Percentiles rank a stretch among this genome's conserved stretches.
These are phyloP conservation scores for Globisporangium alternatum DNA, from an alignment of 352 stramenopile genomes.

Conservation along the genomic window DNA sequence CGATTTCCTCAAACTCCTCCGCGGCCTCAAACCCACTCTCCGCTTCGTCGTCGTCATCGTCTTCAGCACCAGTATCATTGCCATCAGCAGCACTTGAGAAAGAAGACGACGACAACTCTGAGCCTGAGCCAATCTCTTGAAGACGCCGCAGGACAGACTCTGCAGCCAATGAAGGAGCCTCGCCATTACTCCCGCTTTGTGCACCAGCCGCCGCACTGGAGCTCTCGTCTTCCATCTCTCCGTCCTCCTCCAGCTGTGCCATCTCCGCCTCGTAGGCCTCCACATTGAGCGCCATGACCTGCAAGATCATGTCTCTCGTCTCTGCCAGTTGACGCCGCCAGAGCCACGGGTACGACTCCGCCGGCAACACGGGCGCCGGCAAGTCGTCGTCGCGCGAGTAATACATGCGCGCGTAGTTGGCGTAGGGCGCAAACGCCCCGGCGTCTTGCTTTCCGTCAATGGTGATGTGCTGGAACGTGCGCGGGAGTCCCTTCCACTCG, in stretches of 20 bases:
- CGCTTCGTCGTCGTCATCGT: constrained; percentile 2
- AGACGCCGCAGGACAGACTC: neutral
- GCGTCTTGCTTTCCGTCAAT: neutral
- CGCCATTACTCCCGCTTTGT: neutral
- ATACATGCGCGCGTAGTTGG: constrained; percentile 41
- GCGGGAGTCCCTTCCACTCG: constrained; percentile 21
- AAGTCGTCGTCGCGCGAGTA: constrained; percentile 38
- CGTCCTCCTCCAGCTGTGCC: constrained; percentile 1
- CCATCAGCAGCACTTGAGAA: neutral
- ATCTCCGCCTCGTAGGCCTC: constrained; percentile 5
- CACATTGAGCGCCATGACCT: constrained; percentile 24
- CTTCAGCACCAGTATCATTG: neutral
- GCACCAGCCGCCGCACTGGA: neutral
- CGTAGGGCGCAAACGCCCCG: constrained; percentile 38
- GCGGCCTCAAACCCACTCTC: constrained; percentile 24
- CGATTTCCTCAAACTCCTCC: constrained; percentile 28
- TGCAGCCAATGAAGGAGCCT: neutral
- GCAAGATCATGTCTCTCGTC: constrained; percentile 22
- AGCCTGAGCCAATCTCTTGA: neutral
- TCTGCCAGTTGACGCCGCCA: constrained; percentile 33
- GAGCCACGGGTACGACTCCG: constrained; percentile 45
- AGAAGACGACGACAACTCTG: constrained; percentile 1
- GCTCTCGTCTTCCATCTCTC: neutral
- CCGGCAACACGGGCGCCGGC: constrained; percentile 30
- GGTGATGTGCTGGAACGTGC: constrained; percentile 14